These are phyloP conservation scores for Metarhizium rileyi DNA, from an alignment of 2,329 filamentous ascomycete genomes.

Conservation along the genomic window DNA sequence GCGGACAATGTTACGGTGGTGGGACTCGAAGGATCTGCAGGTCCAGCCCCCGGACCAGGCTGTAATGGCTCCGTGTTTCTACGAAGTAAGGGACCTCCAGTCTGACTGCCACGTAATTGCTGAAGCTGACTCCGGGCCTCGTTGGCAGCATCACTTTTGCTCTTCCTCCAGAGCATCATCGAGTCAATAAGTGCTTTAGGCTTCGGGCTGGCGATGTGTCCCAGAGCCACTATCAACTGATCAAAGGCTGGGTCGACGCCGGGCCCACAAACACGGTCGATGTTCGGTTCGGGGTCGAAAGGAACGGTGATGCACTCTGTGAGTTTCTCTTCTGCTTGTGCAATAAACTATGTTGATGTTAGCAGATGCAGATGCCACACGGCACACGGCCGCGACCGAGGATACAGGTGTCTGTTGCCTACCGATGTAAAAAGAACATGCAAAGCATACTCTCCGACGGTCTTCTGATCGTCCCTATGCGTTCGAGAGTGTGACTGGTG, in stretches of 20 bases:
- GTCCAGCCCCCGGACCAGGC: slow-evolving; percentile 19
- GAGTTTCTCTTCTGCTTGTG: slow-evolving; percentile 92
- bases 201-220: slow-evolving; percentile 88
- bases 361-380: slow-evolving; percentile 12
- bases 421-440: slow-evolving; percentile 93
- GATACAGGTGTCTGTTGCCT: slow-evolving; percentile 21
- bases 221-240: slow-evolving; percentile 84
- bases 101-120: slow-evolving; percentile 34
- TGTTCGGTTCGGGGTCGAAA: slow-evolving; percentile 69
- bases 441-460: slow-evolving; percentile 93
- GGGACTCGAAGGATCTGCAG: slow-evolving; percentile 20
- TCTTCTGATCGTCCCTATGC: slow-evolving; percentile 69
- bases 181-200: slow-evolving; percentile 93
- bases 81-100: slow-evolving; percentile 46
- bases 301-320: slow-evolving; percentile 75
- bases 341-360: slow-evolving; percentile 58
- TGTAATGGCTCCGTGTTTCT: slow-evolving; percentile 67
- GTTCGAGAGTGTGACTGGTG: slow-evolving; percentile 68
- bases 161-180: slow-evolving; percentile 97
- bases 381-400: neutral
- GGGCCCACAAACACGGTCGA: slow-evolving; percentile 84
- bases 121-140: slow-evolving; percentile 52
- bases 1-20: slow-evolving; percentile 32
- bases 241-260: slow-evolving; percentile 85
- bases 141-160: slow-evolving; percentile 81